Percentiles rank a stretch among this genome's conserved stretches.
Evolutionary conservation across 306 rosid genomes (phyloP).

Genomic region (Castanospermum australe): DNA sequence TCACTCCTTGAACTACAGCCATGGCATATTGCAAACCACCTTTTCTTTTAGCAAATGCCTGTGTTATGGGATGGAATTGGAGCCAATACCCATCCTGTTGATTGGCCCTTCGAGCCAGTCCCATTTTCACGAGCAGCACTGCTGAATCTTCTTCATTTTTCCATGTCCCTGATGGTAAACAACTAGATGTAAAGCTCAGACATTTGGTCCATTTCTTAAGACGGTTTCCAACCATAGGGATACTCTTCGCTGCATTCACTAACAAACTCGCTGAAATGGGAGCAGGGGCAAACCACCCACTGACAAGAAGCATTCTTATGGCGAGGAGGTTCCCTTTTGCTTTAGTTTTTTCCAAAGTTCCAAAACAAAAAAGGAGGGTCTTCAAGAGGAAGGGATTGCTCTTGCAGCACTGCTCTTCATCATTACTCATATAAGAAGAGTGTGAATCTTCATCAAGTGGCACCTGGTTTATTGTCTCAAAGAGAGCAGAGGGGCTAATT

Average conservation of each 20-base stretch:
- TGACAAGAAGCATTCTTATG: constrained; percentile 68
- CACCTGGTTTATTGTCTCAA: constrained; percentile 62
- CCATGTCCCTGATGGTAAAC: constrained; percentile 62
- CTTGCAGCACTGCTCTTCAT: constrained; percentile 71
- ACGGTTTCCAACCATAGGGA: constrained; percentile 40
- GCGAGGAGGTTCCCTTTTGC: constrained; percentile 54
- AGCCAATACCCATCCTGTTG: constrained; percentile 62
- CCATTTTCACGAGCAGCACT: constrained; percentile 61
- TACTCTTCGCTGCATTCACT: constrained; percentile 55
- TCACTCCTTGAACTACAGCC: constrained; percentile 65
- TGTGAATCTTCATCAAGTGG: constrained; percentile 51
- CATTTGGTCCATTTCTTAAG: constrained; percentile 58
- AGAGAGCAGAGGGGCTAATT: constrained; percentile 59
- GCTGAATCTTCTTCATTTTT: constrained; percentile 82
- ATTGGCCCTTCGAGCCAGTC: constrained; percentile 59
- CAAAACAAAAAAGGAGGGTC: constrained; percentile 56
- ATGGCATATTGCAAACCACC: constrained; percentile 70
- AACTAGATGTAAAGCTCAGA: constrained; percentile 43
- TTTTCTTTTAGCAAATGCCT: constrained; percentile 55
- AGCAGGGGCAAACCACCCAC: constrained; percentile 76
- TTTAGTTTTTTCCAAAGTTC: constrained; percentile 49
- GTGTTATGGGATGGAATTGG: constrained; percentile 77
- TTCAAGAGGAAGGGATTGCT: constrained; percentile 76
- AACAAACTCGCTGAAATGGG: constrained; percentile 61
- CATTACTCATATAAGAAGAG: constrained; percentile 46